Base-by-base conservation (phyloP, 805 yeast genomes). In the Trichomonascus vanleenenianus region DNA sequence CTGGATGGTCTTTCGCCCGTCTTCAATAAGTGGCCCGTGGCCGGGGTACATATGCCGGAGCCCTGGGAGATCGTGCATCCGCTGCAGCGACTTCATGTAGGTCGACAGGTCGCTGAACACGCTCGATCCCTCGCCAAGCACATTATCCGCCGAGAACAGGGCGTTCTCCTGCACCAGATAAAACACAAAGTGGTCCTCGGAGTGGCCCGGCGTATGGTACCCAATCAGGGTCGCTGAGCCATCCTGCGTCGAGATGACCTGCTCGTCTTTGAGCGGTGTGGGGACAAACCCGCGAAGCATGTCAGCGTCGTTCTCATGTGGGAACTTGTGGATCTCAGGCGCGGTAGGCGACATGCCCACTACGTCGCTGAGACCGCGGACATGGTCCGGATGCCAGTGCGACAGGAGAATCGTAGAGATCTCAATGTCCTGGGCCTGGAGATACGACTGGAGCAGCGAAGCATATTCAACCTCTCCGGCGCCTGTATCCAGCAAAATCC, bases 301-400 rank as follows among this genome's bases (percentile, higher is more conserved):
- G n/a, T 12, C n/a, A 11, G 15, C 15, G 20, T 39, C 41, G 10
- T 19, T 32, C 3, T 20, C n/a, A 25, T 39, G 32, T 2, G 27
- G 27, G 40, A 27, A 36, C 30, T 36, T 36, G 41, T 36, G 27
- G 36, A 43, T 37, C 15, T 15, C 10, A 9, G 45, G 45, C 27
- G 10, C 18, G 8, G 8, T 14, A 15, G 25, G 20, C 15, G 47
- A 46, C 36, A 31, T 42, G 9, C 43, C 48, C 39, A 43, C 45
- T 4, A 64, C 34, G 10, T 46, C 37, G 7, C 43, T 42, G 14
- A 60, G 49, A 11, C 68, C 69, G 4, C 58, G 59, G 9, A 54
- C 50, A 37, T 65, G 70, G 47, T 65, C 70, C 6, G 41, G 52
- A 42, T 65, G 70, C 67, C 67, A 63, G 43, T 65, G 70, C 12